Conservation (phyloP, 1,284 basidiomycete genomes). For the Ceratorhiza oryzae-sativae region DNA sequence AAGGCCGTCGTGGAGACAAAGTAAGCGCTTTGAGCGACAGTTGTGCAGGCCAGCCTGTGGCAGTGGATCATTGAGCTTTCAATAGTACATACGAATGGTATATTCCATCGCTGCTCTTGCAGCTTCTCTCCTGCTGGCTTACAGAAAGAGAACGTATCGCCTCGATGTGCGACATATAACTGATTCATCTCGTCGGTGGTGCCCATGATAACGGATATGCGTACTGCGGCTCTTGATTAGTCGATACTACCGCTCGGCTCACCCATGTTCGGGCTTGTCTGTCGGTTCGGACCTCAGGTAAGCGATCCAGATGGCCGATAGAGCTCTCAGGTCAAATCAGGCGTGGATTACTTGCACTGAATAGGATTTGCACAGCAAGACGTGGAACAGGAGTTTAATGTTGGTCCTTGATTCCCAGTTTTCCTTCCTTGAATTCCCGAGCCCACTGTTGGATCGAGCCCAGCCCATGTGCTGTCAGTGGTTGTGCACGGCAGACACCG, state of each 20-base stretch:
- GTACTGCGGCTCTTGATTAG: background rate
- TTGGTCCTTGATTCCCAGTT: conserved; percentile 37
- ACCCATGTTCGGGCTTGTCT: background rate
- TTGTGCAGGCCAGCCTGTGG: background rate
- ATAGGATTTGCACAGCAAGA: background rate
- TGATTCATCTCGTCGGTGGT: background rate
- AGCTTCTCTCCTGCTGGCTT: background rate
- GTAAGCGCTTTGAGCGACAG: background rate
- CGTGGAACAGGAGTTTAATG: background rate
- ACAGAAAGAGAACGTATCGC: background rate
- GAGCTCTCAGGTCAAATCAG: background rate
- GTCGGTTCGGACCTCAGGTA: background rate
- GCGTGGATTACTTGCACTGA: background rate
- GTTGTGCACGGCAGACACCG: background rate
- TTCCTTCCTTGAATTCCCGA: conserved; percentile 42
- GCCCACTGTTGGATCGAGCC: conserved; percentile 39
- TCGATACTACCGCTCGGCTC: background rate
- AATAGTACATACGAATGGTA: background rate
- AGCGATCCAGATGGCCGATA: background rate
- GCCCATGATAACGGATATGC: background rate
- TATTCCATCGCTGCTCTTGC: background rate
- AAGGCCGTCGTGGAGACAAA: background rate
- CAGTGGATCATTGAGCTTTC: background rate
- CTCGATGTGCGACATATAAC: background rate
- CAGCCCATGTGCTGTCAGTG: background rate